phyloP scores from a whole-genome alignment of 768 basidiomycete genomes.

The Leccinum variicolor region DNA sequence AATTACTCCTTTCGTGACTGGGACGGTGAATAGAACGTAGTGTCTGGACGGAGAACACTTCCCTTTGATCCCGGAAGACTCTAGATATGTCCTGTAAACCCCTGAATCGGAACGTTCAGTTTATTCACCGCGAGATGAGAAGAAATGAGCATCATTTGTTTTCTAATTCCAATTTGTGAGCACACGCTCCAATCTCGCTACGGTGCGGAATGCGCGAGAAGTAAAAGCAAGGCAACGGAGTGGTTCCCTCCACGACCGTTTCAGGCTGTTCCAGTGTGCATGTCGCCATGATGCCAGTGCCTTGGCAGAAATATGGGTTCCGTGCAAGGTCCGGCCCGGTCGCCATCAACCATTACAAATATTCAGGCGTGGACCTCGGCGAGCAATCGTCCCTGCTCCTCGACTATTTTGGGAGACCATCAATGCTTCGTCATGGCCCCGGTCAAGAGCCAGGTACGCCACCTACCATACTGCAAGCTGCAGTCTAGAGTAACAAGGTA shows the following conservation, averaged over 20 bases:
- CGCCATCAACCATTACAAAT: neutral
- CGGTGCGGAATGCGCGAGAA: neutral
- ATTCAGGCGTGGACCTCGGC: conserved; percentile 3
- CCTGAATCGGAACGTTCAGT: neutral
- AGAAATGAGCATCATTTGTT: neutral
- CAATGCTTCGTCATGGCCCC: neutral
- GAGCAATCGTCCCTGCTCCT: conserved; percentile 6
- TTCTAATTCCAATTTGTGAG: neutral
- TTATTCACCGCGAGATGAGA: neutral
- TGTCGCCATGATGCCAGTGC: neutral
- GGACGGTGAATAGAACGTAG: neutral
- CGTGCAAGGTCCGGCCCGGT: conserved; percentile 2
- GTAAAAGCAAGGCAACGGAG: neutral
- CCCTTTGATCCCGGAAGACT: neutral
- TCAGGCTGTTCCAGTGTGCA: neutral
- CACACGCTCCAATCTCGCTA: neutral
- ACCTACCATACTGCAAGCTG: neutral
- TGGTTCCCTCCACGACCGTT: neutral
- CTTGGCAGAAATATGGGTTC: neutral
- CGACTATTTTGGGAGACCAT: neutral
- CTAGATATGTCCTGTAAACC: neutral
- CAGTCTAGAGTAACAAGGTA: neutral
- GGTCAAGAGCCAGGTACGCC: neutral
- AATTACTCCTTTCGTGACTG: neutral
- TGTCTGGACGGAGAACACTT: neutral